Evolutionary conservation across 2,329 filamentous ascomycete genomes (phyloP).

Genomic region (Metarhizium guizhouense): DNA sequence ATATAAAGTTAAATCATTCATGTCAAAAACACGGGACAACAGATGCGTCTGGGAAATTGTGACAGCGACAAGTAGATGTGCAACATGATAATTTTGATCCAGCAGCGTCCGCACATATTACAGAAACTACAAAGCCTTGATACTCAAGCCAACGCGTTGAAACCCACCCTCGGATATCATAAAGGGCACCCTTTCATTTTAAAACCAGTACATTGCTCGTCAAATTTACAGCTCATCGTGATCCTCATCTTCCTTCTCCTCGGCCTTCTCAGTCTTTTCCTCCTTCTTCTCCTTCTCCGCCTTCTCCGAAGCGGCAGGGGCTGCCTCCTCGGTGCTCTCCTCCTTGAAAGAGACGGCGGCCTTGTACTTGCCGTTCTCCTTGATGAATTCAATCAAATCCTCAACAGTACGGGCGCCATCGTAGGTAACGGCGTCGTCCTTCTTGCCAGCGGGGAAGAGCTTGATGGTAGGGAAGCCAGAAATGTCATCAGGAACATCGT

Average conservation of each 20-base stretch:
- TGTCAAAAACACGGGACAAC: not conserved
- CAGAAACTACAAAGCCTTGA: constrained; percentile 17
- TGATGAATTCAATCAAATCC: constrained; percentile 85
- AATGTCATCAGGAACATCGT: constrained; percentile 96
- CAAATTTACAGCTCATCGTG: constrained; percentile 63
- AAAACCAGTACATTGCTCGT: constrained; percentile 1
- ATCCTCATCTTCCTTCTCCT: constrained; percentile 33
- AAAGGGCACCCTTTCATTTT: constrained; percentile 18
- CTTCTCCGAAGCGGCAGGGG: constrained; percentile 43
- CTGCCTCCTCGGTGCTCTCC: constrained; percentile 46
- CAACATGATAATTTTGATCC: not conserved
- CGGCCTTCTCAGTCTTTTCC: constrained; percentile 32
- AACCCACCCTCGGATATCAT: constrained; percentile 25
- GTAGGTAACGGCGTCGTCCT: constrained; percentile 80
- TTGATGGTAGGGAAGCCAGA: constrained; percentile 99
- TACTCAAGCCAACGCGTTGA: constrained; percentile 12
- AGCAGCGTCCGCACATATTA: constrained; percentile 13
- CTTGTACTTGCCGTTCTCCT: constrained; percentile 89
- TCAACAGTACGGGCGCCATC: constrained; percentile 79
- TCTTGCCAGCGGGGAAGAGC: constrained; percentile 85
- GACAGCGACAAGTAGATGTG: not conserved
- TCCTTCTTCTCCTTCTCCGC: constrained; percentile 32
- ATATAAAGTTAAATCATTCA: not conserved
- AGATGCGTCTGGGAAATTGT: not conserved
- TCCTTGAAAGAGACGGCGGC: constrained; percentile 54